Base-by-base conservation (phyloP, 148 eudicot genomes). In the Diospyros lotus region DNA sequence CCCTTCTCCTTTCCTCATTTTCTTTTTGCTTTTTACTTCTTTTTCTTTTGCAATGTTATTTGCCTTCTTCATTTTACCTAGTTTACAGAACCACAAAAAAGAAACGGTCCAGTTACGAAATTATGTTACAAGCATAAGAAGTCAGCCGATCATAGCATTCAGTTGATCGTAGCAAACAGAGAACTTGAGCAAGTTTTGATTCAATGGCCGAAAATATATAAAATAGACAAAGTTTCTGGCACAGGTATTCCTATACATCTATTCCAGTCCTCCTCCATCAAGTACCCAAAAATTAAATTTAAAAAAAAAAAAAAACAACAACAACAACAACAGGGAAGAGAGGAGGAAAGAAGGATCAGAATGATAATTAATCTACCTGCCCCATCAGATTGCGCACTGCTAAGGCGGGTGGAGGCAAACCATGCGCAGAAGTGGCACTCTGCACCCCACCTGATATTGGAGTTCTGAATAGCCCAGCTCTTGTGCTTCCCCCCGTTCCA, bases 391-490 rank as follows among this genome's bases (percentile, higher is more conserved):
- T 96, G 71, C 99, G 93, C 68, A 96, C 99, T 1, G 99, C 99
- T 77, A 93, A 81, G 38, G 99, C 98, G 38, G 99, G 99, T 71
- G 84, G 84, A 5, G 99, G 99, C 79, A 96, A 83, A 65, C 93
- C 99, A 76, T 96, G 99, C 54, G 93, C 95, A 17, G 99, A 93
- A 28, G 99, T 96, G 14, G 99, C 99, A 88, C 99, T 96, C 78
- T 96, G 99, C 59, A 96, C 99, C 67, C 99, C 99, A 11, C 99
- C 99, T n/a, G 99, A 96, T 79, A 96, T 96, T 8, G 99, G 99
- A 41, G 99, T 93, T 77, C 99, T 86, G 79, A 96, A 96, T 45
- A 96, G 87, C 48, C 99, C 99, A 81, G 99, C 89, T 75, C 97
- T 88, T 15, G 84, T 66, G 77, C 77, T 75, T 42, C 81, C 80